Evolutionary conservation across 352 stramenopile genomes (phyloP).

Genomic region (Phytophthora chlamydospora): DNA sequence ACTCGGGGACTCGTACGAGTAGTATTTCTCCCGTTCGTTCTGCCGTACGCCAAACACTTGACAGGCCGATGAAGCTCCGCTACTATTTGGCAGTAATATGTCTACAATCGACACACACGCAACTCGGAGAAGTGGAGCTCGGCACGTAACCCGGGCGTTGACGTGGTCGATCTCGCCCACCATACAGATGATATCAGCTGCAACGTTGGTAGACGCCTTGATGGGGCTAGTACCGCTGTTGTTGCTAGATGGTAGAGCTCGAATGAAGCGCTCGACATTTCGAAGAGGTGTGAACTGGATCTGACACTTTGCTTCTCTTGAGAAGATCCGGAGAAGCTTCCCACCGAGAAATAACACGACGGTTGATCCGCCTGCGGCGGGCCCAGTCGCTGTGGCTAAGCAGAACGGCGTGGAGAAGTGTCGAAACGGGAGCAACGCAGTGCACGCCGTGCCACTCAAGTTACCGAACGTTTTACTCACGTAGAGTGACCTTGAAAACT

Average conservation of each 20-base stretch:
- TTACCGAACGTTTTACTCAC: slow-evolving; percentile 67
- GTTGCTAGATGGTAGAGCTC: not conserved
- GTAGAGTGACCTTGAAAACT: slow-evolving; percentile 64
- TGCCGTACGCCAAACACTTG: slow-evolving; percentile 31
- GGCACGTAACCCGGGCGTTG: slow-evolving; percentile 50
- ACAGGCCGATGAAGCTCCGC: slow-evolving; percentile 21
- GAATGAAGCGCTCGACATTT: slow-evolving; percentile 4
- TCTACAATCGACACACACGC: slow-evolving; percentile 50
- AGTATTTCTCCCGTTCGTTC: slow-evolving; percentile 67
- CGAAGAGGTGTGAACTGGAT: slow-evolving; percentile 62
- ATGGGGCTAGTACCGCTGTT: slow-evolving; percentile 9
- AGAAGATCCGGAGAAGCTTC: slow-evolving; percentile 54
- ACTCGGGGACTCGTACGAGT: slow-evolving; percentile 70
- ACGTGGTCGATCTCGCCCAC: slow-evolving; percentile 62
- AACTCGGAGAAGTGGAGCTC: slow-evolving; percentile 57
- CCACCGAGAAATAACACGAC: slow-evolving; percentile 62
- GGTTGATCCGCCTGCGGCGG: slow-evolving; percentile 63
- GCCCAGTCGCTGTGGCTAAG: slow-evolving; percentile 64
- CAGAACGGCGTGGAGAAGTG: slow-evolving; percentile 66
- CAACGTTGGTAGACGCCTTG: slow-evolving; percentile 23
- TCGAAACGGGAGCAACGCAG: slow-evolving; percentile 62
- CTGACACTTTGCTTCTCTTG: slow-evolving; percentile 58
- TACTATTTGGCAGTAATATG: slow-evolving; percentile 43
- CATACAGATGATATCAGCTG: slow-evolving; percentile 42
- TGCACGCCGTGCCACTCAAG: slow-evolving; percentile 65